phyloP scores from a whole-genome alignment of 2,329 filamentous ascomycete genomes.

The Colletotrichum spinosum region DNA sequence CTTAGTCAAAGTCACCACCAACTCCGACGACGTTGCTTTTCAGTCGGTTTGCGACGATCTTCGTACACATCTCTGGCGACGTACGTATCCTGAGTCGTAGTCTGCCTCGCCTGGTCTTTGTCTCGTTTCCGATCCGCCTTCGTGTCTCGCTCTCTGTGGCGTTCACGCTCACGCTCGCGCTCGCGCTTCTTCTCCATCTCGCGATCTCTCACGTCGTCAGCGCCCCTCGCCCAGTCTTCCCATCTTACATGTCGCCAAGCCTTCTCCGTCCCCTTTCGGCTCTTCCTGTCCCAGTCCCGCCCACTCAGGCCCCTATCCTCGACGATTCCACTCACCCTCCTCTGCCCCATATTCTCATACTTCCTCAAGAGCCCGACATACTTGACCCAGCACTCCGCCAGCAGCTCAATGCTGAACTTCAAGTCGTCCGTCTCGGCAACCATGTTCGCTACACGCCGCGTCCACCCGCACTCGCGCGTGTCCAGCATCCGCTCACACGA shows the following conservation, averaged over 20 bases:
- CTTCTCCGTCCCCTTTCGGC: background rate
- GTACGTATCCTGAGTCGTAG: background rate
- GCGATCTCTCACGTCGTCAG: background rate
- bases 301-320: constrained; percentile 7
- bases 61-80: background rate
- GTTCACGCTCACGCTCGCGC: background rate
- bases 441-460: constrained; percentile 5
- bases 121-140: too few relatives aligned
- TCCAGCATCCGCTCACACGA: constrained; percentile 2
- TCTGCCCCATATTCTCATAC: constrained; percentile 26
- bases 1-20: constrained; percentile 15
- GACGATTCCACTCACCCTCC: constrained; percentile 20
- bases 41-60: background rate
- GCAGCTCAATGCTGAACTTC: constrained; percentile 20
- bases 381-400: constrained; percentile 29
- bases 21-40: background rate
- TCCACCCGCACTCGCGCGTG: constrained; percentile 23
- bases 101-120: background rate
- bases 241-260: constrained; percentile 1
- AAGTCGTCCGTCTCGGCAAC: constrained; percentile 15
- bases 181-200: background rate
- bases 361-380: constrained; percentile 27
- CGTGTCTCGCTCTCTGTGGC: background rate
- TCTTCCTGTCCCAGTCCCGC: background rate
- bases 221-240: constrained; percentile 5